Percentiles rank a stretch among this genome's conserved stretches.
These are phyloP conservation scores for Larix kaempferi DNA, from an alignment of 75 land plant species.

Conservation along the genomic window DNA sequence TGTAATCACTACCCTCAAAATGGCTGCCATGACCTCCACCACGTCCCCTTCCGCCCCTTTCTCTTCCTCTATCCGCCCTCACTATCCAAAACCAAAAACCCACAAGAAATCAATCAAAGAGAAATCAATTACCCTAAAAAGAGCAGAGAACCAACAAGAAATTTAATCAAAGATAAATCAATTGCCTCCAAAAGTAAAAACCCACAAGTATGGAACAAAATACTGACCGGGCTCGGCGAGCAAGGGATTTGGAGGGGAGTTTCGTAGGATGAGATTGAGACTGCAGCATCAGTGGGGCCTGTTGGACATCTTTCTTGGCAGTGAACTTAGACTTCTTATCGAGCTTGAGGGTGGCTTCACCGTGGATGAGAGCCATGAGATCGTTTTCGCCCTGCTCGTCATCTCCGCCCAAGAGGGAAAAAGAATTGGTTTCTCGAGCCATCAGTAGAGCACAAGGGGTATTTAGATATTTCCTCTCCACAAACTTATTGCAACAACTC, in stretches of 20 bases:
- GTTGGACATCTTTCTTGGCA: not conserved
- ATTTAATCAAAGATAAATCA: too few species aligned
- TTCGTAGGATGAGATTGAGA: conserved; percentile 16
- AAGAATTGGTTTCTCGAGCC: not conserved
- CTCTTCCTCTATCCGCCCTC: conserved; percentile 10
- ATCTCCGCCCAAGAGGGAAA: not conserved
- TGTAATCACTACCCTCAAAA: not conserved
- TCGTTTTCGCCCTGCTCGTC: conserved; percentile 6
- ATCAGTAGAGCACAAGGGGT: not conserved
- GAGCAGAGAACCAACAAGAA: too few species aligned
- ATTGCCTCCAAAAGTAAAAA: too few species aligned
- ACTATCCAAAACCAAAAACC: not conserved
- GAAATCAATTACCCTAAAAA: too few species aligned
- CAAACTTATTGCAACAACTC: too few species aligned
- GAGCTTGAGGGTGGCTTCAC: not conserved
- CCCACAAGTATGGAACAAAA: not conserved
- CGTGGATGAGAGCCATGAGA: not conserved
- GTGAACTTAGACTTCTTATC: not conserved
- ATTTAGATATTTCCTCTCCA: too few species aligned
- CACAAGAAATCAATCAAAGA: too few species aligned
- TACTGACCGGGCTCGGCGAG: conserved; percentile 48
- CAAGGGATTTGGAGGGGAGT: conserved; percentile 45
- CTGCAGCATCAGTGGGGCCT: not conserved
- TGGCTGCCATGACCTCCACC: not conserved
- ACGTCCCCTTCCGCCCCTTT: conserved; percentile 10